These are phyloP conservation scores for Scortechinia acanthostroma DNA, from an alignment of 2,329 filamentous ascomycete species.

Conservation along the genomic window DNA sequence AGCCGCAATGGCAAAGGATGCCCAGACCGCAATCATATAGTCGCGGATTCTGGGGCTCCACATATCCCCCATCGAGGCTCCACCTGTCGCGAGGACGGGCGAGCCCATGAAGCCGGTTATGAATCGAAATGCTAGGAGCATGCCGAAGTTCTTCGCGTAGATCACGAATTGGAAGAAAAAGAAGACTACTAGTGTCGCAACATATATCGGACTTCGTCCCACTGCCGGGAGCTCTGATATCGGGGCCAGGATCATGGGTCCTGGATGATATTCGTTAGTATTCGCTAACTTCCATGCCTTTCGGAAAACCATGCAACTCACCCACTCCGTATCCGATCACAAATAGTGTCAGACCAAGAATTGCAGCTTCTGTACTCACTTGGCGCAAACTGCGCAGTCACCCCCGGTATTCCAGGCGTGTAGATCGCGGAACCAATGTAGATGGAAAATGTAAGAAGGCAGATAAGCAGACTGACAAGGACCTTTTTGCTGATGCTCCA, in stretches of 20 bases:
- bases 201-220: conserved; percentile 49
- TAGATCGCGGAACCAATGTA: neutral
- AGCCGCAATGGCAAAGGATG: conserved; percentile 24
- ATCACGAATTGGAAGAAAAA: conserved; percentile 42
- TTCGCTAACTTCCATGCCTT: conserved; percentile 36
- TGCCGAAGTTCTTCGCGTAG: conserved; percentile 42
- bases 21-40: conserved; percentile 35
- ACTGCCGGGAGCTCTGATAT: conserved; percentile 48
- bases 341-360: neutral
- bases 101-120: conserved; percentile 36
- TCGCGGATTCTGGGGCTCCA: conserved; percentile 24
- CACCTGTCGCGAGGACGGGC: conserved; percentile 16
- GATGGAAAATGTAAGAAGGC: conserved; percentile 48
- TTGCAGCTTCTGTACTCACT: neutral
- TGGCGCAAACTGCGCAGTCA: neutral
- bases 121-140: conserved; percentile 41
- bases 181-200: conserved; percentile 48
- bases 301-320: conserved; percentile 20
- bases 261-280: conserved; percentile 34
- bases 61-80: conserved; percentile 15
- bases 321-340: neutral
- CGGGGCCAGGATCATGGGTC: conserved; percentile 47
- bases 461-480: conserved; percentile 33
- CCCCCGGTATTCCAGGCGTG: neutral
- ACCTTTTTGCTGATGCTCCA: conserved; percentile 35